A percentile compares a stretch with the other conserved stretches of the same genome.
Conservation (phyloP, 163 green algal species). For the Scenedesmus sp. region DNA sequence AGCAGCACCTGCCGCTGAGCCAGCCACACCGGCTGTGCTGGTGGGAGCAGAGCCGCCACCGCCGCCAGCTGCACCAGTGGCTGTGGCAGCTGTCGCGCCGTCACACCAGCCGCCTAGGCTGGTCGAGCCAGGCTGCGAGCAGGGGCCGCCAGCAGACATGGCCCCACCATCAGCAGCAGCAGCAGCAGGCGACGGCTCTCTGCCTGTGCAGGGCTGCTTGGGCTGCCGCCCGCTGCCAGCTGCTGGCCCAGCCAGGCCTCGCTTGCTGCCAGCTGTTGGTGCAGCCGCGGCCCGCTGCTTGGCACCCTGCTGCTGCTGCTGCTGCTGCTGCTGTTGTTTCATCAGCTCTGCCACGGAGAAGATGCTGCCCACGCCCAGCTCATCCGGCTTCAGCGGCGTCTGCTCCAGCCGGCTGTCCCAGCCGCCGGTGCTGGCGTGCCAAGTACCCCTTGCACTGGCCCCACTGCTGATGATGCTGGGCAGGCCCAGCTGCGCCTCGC, state of each 20-base stretch:
- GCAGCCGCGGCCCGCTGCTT: background rate
- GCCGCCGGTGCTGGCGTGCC: conserved; percentile 26
- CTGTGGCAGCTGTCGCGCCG: background rate
- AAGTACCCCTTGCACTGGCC: conserved; percentile 4
- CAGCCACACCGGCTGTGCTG: background rate
- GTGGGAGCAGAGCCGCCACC: background rate
- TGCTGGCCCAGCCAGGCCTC: background rate
- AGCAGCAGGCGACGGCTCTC: background rate
- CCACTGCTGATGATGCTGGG: conserved; percentile 35
- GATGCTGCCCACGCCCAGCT: background rate
- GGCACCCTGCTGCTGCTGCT: conserved; percentile 5
- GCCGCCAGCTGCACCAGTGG: background rate
- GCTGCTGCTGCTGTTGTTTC: conserved; percentile 11
- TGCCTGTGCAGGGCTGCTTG: background rate
- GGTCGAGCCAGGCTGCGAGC: background rate
- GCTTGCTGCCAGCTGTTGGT: conserved; percentile 2
- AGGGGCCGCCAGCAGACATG: background rate
- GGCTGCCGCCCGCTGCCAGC: background rate
- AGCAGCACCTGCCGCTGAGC: background rate
- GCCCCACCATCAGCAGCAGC: background rate
- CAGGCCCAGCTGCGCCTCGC: background rate
- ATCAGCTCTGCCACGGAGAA: conserved; percentile 30
- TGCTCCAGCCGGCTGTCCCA: conserved; percentile 39
- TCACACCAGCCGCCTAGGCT: background rate
- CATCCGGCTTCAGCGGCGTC: conserved; percentile 9